phyloP scores from a whole-genome alignment of 2,329 filamentous ascomycete genomes.

The Ophiosphaerella korrae region DNA sequence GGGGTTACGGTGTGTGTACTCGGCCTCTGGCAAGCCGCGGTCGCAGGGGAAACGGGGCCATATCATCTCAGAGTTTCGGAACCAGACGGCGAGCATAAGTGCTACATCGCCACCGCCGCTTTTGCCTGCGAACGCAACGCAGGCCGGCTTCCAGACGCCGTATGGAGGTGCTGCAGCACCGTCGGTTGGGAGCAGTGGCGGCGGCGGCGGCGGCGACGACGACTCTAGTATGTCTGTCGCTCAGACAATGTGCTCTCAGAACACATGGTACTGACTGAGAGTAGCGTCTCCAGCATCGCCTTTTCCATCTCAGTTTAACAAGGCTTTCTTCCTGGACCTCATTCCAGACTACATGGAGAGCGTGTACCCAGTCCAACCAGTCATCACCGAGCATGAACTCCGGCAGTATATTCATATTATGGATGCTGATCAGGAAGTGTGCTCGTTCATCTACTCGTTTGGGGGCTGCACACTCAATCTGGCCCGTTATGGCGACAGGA shows the following conservation, averaged over 20 bases:
- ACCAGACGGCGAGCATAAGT: constrained; percentile 27
- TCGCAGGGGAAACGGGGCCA: constrained; percentile 47
- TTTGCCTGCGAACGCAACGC: constrained; percentile 25
- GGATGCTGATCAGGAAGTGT: constrained; percentile 45
- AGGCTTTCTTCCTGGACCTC: constrained; percentile 50
- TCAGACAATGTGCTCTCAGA: not conserved
- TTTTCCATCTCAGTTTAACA: constrained; percentile 23
- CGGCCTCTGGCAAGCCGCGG: constrained; percentile 45
- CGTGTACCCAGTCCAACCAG: constrained; percentile 56
- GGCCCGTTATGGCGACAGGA: constrained; percentile 41
- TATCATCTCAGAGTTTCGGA: constrained; percentile 50
- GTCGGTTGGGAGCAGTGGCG: constrained; percentile 17
- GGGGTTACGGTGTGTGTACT: constrained; percentile 54
- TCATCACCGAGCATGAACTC: constrained; percentile 52
- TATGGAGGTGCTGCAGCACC: constrained; percentile 19
- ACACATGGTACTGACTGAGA: constrained; percentile 7
- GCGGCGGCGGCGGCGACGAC: too few species aligned
- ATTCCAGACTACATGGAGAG: constrained; percentile 52
- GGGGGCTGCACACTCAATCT: constrained; percentile 54
- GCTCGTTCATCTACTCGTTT: constrained; percentile 53
- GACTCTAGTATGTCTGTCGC: constrained; percentile 22
- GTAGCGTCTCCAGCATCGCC: constrained; percentile 24
- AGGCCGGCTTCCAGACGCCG: constrained; percentile 12
- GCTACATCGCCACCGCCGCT: constrained; percentile 31
- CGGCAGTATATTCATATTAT: constrained; percentile 43